Conservation (phyloP, 2,329 filamentous ascomycete genomes). For the Lasiodiplodia theobromae region DNA sequence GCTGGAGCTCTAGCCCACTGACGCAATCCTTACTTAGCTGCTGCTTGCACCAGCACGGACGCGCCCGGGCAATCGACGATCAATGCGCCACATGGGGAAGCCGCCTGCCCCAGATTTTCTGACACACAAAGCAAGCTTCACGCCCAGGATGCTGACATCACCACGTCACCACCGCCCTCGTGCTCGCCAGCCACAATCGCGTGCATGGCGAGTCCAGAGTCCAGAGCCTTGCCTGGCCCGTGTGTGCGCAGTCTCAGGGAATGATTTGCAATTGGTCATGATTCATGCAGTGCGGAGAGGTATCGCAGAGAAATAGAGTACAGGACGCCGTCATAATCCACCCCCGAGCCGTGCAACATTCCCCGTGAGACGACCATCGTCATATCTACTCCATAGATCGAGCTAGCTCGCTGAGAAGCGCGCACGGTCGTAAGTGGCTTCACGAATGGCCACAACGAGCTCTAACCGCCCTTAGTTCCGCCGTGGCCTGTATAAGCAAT, state of each 20-base stretch:
- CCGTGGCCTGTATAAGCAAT: slow-evolving; percentile 36
- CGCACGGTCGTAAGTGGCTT: not conserved
- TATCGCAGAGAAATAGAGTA: slow-evolving; percentile 21
- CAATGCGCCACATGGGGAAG: slow-evolving; percentile 18
- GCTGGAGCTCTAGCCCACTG: slow-evolving; percentile 24
- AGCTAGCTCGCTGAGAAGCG: not conserved
- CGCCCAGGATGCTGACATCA: slow-evolving; percentile 18
- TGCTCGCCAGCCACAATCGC: slow-evolving; percentile 15
- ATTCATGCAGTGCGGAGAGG: slow-evolving; percentile 13
- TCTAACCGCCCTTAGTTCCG: slow-evolving; percentile 37
- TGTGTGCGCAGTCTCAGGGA: not conserved
- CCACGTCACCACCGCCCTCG: slow-evolving; percentile 9
- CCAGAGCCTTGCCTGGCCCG: not conserved
- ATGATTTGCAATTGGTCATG: not conserved
- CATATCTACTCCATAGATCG: not conserved
- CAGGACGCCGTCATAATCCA: slow-evolving; percentile 11
- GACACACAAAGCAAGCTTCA: slow-evolving; percentile 21
- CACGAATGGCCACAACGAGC: not conserved
- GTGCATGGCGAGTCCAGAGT: not conserved
- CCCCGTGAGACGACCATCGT: not conserved
- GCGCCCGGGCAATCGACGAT: slow-evolving; percentile 15
- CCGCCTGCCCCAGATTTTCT: slow-evolving; percentile 12
- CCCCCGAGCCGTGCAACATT: not conserved
- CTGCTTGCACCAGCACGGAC: slow-evolving; percentile 6
- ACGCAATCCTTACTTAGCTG: slow-evolving; percentile 17